Evolutionary conservation across 2,329 filamentous ascomycete genomes (phyloP).

Genomic region (Microdochium trichocladiopsis): DNA sequence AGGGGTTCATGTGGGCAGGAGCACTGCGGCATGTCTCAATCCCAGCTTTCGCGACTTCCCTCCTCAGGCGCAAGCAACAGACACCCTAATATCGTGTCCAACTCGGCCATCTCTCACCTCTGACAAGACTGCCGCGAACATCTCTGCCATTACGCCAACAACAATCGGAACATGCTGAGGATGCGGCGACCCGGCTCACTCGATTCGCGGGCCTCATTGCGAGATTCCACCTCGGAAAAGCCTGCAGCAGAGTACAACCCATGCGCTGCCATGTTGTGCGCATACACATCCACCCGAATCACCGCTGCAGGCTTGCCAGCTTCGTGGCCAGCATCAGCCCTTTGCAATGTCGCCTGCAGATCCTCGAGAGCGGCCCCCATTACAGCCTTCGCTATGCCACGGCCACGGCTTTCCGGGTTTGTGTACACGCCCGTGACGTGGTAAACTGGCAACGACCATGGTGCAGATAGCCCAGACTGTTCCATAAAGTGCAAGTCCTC

Average conservation of each 20-base stretch:
- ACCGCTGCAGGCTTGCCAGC: background rate
- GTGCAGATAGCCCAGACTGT: constrained; percentile 4
- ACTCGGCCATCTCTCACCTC: too few relatives aligned
- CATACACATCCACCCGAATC: constrained; percentile 24
- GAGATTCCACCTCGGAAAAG: constrained; percentile 8
- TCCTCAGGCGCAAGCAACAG: too few relatives aligned
- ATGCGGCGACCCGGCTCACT: background rate
- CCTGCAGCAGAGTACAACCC: constrained; percentile 26
- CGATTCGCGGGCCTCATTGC: background rate
- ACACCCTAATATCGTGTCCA: too few relatives aligned
- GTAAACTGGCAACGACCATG: constrained; percentile 13
- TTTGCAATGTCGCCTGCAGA: constrained; percentile 9
- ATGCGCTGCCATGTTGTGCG: constrained; percentile 21
- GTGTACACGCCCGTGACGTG: constrained; percentile 30
- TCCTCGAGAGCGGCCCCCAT: constrained; percentile 15
- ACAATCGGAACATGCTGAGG: background rate
- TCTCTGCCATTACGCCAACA: too few relatives aligned
- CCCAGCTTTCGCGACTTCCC: too few relatives aligned
- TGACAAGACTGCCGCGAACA: too few relatives aligned
- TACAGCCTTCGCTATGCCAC: constrained; percentile 24
- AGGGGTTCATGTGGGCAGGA: too few relatives aligned
- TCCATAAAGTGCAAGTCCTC: constrained; percentile 2
- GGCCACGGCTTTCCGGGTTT: constrained; percentile 23
- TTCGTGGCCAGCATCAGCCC: constrained; percentile 5
- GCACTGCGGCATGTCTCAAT: too few relatives aligned